Evolutionary conservation across 1,139 yeast species (phyloP), one percentile per base, ranked within the genome.

Genomic region (Ogataea hybrid): DNA sequence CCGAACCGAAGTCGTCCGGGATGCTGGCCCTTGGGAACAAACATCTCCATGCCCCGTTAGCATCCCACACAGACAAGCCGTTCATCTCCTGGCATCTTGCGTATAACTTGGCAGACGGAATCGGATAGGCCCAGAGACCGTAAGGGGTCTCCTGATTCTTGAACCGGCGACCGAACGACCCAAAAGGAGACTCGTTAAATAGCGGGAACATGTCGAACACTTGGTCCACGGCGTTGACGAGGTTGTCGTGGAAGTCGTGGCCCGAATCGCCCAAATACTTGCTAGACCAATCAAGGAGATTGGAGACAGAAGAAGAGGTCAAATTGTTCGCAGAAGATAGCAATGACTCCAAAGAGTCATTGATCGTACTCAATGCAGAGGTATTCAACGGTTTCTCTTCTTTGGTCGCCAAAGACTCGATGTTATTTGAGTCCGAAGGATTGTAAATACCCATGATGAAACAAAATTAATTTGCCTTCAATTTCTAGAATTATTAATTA

Each of bases 11-110:
- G 16, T 41, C 41, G 8, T 48, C 48, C 1, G 62, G 61, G 16
- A 80, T 69, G 27, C 65, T 39, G 3, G 72, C 60, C 45, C 72
- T 71, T 22, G 95, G 95, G 64, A 89, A 84, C 42, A 89, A 67
- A 63, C 97, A 89, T 56, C 89, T 74, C 96, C 96, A 89, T 61
- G 79, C 75, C 0, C 96, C 96, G 33, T 73, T 68, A 15, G 77
- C 66, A 55, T 85, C 92, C 95, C 96, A 89, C 7, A 81, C 79
- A 1, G 87, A 75, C 14, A 74, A 68, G 1, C 97, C 97, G 4
- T 78, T 65, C 35, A 74, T 68, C 25, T 75, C 75, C 54, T 73
- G 56, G 61, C 97, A 89, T 33, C 76, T 72, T 46, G 75, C 70
- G 59, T 81, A 86, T 48, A 76, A 74, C 39, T 74, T 64, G 1